phyloP scores from a whole-genome alignment of 2,329 filamentous ascomycete species.

The Colletotrichum neosansevieriae region DNA sequence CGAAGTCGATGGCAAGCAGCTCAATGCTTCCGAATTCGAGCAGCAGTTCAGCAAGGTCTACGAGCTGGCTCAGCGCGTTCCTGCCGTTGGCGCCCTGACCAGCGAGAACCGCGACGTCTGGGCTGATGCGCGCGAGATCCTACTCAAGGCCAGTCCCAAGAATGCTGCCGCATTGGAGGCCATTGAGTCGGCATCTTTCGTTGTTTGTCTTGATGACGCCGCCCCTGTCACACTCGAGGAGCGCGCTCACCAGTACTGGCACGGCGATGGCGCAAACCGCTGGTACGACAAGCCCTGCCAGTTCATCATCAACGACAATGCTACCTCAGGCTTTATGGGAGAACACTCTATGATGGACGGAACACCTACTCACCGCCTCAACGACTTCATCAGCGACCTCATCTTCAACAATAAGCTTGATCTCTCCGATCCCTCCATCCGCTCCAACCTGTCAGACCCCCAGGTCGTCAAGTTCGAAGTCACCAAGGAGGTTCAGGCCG shows the following conservation, averaged over 20 bases:
- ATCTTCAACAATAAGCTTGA: conserved; percentile 97
- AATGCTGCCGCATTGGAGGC: conserved; percentile 83
- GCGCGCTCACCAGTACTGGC: conserved; percentile 97
- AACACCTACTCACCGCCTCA: conserved; percentile 95
- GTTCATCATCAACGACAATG: conserved; percentile 98
- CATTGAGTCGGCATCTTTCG: conserved; percentile 90
- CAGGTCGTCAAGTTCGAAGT: conserved; percentile 82
- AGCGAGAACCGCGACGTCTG: conserved; percentile 94
- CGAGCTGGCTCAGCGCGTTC: conserved; percentile 76
- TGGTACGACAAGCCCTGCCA: conserved; percentile 99
- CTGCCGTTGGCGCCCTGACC: conserved; percentile 86
- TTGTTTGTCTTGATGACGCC: conserved; percentile 94
- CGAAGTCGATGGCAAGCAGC: conserved; percentile 83
- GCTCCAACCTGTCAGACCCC: conserved; percentile 87
- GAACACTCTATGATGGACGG: conserved; percentile 99
- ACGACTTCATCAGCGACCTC: conserved; percentile 91
- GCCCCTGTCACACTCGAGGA: conserved; percentile 93
- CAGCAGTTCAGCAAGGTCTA: conserved; percentile 89
- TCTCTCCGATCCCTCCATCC: conserved; percentile 81
- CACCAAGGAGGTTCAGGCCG: conserved; percentile 77
- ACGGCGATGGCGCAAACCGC: conserved; percentile 93
- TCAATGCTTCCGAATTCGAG: conserved; percentile 91
- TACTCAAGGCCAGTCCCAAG: conserved; percentile 80
- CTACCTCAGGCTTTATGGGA: conserved; percentile 96
- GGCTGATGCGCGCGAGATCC: conserved; percentile 82